Base-by-base conservation (phyloP, 2,329 filamentous ascomycete species). In the Arthrobotrys megalospora region DNA sequence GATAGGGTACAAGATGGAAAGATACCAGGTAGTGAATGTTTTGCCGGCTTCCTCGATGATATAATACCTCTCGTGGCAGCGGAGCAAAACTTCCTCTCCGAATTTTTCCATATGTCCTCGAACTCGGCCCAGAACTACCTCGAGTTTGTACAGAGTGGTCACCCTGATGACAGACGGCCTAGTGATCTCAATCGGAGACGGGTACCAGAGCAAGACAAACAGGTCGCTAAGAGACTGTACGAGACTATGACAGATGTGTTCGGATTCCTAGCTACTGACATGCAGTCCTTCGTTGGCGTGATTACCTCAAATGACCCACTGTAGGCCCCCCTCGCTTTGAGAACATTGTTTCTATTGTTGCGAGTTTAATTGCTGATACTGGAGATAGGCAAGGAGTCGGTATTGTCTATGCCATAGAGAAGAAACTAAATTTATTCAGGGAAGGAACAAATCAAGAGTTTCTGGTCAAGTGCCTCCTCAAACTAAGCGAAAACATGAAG, bases 11-110 rank as follows among this genome's bases (percentile, higher is more conserved):
- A 89, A 55, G 90, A 91, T 80, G 90, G 89, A 67, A 79, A 48
- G 21, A 19, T 79, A 43, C 55, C 60, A 1, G 76, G 70, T 6
- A 79, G 67, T 81, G 94, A 97, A 84, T 90, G 93, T 1, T 97
- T 98, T 84, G 88, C 90, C 0, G 91, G 90, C 43, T 90, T 93
- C 11, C 85, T 97, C 79, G 92, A 96, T 72, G 93, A 97, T 82
- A 89, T 96, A 80, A 86, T 94, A 52, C 93, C 92, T 5, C 88
- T 97, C 70, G 90, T 97, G 75, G 91, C 93, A 81, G 94, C 95
- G 84, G 96, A 99, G 85, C 95, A 99, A 84, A 98, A 97, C 83
- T 99, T 98, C 83, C 87, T 97, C 60, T 91, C 97, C n/a, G 93
- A 97, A 81, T 96, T 97, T 84, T 98, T 98, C 88, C 95, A 98